Conservation (phyloP, 257 asterid species). For the Anisodus acutangulus region DNA sequence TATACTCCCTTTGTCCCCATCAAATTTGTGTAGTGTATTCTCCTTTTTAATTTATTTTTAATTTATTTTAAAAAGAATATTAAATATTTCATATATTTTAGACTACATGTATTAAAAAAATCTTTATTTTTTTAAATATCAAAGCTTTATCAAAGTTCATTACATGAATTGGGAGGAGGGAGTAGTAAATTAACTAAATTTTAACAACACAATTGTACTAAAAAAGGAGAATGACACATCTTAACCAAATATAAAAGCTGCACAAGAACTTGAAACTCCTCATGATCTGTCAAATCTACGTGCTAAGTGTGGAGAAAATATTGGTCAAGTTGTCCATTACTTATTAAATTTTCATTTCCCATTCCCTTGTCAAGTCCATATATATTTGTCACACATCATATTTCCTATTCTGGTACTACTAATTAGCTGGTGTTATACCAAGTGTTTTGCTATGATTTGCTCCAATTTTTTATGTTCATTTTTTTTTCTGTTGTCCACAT, state of each 20-base stretch:
- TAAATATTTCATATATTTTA: too few species aligned
- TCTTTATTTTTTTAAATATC: too few species aligned
- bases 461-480: neutral
- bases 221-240: neutral
- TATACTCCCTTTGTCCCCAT: too few species aligned
- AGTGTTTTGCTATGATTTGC: neutral
- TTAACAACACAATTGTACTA: neutral
- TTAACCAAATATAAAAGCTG: neutral
- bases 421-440: neutral
- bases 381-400: neutral
- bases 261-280: neutral
- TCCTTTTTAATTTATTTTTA: too few species aligned
- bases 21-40: too few species aligned
- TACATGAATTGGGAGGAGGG: neutral
- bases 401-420: neutral
- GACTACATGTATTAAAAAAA: too few species aligned
- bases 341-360: neutral
- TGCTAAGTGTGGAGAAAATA: neutral
- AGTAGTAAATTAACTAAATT: neutral
- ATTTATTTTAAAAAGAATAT: too few species aligned
- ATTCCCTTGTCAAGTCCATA: neutral
- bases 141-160: too few species aligned
- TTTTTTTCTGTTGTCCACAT: neutral
- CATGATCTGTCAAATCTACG: neutral
- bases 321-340: conserved; percentile 11